phyloP scores from a whole-genome alignment of 257 asterid genomes.

The Lantana camara region DNA sequence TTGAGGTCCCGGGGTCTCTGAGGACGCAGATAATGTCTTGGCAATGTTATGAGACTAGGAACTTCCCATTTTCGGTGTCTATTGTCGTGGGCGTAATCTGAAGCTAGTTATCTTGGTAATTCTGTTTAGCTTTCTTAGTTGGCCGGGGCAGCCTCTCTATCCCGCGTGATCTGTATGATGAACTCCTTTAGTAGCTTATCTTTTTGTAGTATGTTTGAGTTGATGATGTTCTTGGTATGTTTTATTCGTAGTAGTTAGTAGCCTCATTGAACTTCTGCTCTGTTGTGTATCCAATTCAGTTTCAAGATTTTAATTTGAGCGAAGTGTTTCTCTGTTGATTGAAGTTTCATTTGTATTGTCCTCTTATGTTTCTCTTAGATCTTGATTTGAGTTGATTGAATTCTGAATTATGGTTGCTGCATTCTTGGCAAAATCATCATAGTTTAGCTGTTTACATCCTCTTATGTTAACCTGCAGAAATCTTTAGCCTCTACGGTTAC shows the following conservation, averaged over 20 bases:
- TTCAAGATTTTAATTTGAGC: too few relatives aligned
- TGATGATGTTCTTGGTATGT: too few relatives aligned
- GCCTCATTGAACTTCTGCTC: too few relatives aligned
- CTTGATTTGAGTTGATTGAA: slow-evolving; percentile 2
- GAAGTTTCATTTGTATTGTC: too few relatives aligned
- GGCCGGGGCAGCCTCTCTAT: neutral
- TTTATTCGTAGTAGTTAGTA: too few relatives aligned
- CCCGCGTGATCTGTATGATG: neutral
- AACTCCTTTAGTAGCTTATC: slow-evolving; percentile 2
- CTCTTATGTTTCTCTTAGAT: too few relatives aligned
- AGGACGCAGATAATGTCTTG: slow-evolving; percentile 1
- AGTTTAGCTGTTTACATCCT: neutral
- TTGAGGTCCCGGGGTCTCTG: slow-evolving; percentile 22
- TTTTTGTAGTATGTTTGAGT: too few relatives aligned
- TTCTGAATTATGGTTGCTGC: neutral
- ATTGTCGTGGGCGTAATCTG: neutral
- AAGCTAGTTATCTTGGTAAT: slow-evolving; percentile 7
- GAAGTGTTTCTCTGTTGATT: too few relatives aligned
- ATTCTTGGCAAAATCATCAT: neutral
- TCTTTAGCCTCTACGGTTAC: neutral
- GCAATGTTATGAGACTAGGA: neutral
- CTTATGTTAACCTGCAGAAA: neutral
- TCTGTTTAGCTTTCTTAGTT: slow-evolving; percentile 23
- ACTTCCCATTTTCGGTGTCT: neutral
- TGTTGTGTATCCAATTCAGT: too few relatives aligned